These are phyloP conservation scores for Perkinsus chesapeaki DNA, from an alignment of 169 alveolate genomes.

Conservation along the genomic window DNA sequence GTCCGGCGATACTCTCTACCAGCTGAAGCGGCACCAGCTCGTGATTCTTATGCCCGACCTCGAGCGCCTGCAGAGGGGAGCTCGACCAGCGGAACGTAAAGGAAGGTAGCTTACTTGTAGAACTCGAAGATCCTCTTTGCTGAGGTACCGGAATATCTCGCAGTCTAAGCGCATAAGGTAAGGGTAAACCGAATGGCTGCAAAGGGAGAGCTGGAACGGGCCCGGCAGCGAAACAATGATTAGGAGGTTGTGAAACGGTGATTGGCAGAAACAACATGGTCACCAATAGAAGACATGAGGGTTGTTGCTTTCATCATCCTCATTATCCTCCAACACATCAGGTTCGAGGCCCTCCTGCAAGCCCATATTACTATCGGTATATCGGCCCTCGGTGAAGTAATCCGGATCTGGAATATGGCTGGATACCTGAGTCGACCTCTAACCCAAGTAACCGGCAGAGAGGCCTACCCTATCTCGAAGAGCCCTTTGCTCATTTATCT, in stretches of 20 bases:
- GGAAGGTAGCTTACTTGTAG: slow-evolving; percentile 51
- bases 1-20: slow-evolving; percentile 89
- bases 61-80: slow-evolving; percentile 68
- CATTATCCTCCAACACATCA: background rate
- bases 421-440: too few relatives aligned
- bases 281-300: background rate
- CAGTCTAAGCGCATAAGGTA: slow-evolving; percentile 34
- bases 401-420: background rate
- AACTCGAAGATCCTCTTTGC: slow-evolving; percentile 48
- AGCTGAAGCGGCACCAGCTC: slow-evolving; percentile 90
- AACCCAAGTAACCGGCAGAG: too few relatives aligned
- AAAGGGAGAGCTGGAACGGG: too few relatives aligned
- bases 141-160: slow-evolving; percentile 44
- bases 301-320: background rate
- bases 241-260: background rate
- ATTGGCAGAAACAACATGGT: background rate
- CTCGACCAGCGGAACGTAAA: background rate
- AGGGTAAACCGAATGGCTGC: background rate
- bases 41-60: slow-evolving; percentile 98
- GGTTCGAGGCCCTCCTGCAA: background rate
- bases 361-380: background rate
- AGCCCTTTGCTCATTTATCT: background rate
- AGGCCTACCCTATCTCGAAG: background rate
- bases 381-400: background rate
- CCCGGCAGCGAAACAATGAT: background rate